Conservation (phyloP, 169 alveolate genomes). For the Theileria orientalis region DNA sequence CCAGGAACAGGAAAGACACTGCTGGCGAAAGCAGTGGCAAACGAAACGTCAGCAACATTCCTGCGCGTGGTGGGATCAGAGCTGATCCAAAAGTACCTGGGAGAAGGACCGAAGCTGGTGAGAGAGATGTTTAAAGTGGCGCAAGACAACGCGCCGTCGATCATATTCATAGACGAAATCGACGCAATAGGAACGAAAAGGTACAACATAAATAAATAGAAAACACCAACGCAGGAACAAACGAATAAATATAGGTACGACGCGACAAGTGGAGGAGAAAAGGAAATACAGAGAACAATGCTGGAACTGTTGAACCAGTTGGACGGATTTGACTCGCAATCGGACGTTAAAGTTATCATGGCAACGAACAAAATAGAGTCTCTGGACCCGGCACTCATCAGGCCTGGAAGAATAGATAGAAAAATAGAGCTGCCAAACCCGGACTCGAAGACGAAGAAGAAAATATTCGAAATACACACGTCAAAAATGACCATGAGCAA, state of each 20-base stretch:
- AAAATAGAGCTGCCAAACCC: constrained; percentile 98
- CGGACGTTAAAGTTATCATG: constrained; percentile 98
- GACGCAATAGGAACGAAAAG: no score
- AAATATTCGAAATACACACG: constrained; percentile 97
- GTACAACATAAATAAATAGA: constrained; percentile 69
- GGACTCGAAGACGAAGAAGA: constrained; percentile 94
- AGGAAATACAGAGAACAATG: constrained; percentile 98
- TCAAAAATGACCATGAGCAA: constrained; percentile 95
- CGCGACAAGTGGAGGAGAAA: constrained; percentile 98
- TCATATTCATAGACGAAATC: constrained; percentile 99
- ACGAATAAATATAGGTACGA: constrained; percentile 84
- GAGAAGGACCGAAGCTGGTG: constrained; percentile 98
- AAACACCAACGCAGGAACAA: not conserved
- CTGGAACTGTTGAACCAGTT: constrained; percentile 98
- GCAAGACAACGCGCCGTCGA: constrained; percentile 98
- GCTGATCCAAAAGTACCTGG: constrained; percentile 97
- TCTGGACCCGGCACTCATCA: constrained; percentile 97
- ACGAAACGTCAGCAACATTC: constrained; percentile 98
- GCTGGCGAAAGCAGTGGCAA: no score
- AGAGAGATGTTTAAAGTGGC: constrained; percentile 99
- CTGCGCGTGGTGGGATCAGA: constrained; percentile 99
- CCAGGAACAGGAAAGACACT: no score
- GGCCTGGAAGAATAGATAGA: constrained; percentile 99
- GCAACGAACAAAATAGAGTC: constrained; percentile 98
- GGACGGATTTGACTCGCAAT: constrained; percentile 98